These are phyloP conservation scores for Stenocarpella maydis DNA, from an alignment of 2,329 filamentous ascomycete genomes.

Conservation along the genomic window DNA sequence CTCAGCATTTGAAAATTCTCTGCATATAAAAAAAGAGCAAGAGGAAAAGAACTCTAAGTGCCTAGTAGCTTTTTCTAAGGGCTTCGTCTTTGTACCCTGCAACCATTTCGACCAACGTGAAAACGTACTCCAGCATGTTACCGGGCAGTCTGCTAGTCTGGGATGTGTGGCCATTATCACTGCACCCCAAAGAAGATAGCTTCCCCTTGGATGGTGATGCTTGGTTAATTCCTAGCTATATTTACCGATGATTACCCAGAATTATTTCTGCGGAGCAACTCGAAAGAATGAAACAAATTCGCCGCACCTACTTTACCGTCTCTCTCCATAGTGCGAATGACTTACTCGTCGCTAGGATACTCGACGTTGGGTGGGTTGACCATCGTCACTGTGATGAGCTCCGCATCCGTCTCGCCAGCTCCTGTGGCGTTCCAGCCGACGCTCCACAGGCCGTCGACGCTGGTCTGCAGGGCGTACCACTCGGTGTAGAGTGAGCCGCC, in stretches of 20 bases:
- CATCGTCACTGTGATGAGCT: constrained; percentile 21
- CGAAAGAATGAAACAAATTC: not conserved
- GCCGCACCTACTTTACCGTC: not conserved
- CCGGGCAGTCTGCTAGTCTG: no score
- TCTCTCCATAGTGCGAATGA: not conserved
- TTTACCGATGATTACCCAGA: not conserved
- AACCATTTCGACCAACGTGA: not conserved
- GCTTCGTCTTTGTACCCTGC: no score
- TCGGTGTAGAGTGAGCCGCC: constrained; percentile 20
- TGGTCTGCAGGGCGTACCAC: constrained; percentile 29
- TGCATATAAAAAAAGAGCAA: no score
- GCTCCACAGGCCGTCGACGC: constrained; percentile 30
- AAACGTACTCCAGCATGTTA: not conserved
- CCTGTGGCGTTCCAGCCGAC: constrained; percentile 32
- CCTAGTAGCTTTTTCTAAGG: no score
- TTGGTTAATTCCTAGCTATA: not conserved
- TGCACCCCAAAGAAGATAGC: not conserved
- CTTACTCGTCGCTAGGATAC: constrained; percentile 1
- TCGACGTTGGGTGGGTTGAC: constrained; percentile 27
- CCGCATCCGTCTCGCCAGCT: not conserved
- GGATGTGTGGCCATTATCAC: no score
- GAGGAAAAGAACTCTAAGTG: no score
- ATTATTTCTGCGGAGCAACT: not conserved
- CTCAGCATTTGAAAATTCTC: no score
- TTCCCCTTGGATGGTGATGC: not conserved